Evolutionary conservation across 2,329 filamentous ascomycete species (phyloP).

Genomic region (Calycina herbarum): DNA sequence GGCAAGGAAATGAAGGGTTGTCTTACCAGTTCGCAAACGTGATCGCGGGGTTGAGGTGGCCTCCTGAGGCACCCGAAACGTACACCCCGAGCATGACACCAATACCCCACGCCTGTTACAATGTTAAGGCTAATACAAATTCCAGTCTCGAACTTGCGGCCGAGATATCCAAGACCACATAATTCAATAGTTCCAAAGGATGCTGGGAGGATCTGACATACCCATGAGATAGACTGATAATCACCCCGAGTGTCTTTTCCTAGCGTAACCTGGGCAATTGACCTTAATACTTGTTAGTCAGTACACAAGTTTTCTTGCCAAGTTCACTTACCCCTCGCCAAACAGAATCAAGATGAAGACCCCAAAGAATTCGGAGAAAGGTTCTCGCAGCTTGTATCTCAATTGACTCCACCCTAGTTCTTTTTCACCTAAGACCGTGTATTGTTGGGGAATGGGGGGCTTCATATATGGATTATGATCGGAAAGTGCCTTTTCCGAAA

Average conservation of each 20-base stretch:
- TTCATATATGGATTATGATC: not conserved
- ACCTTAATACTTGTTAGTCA: conserved; percentile 20
- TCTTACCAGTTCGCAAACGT: conserved; percentile 63
- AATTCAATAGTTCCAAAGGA: not conserved
- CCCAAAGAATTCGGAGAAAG: conserved; percentile 67
- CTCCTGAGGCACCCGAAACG: conserved; percentile 61
- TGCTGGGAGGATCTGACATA: conserved; percentile 7
- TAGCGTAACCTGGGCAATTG: conserved; percentile 68
- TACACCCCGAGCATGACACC: conserved; percentile 74
- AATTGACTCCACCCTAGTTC: conserved; percentile 30
- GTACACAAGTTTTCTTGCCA: not conserved
- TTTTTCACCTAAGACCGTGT: conserved; percentile 29
- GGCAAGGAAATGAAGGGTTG: not conserved
- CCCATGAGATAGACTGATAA: conserved; percentile 36
- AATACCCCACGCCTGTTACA: conserved; percentile 39
- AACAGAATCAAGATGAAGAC: conserved; percentile 70
- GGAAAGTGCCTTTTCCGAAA: not conserved
- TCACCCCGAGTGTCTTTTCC: conserved; percentile 26
- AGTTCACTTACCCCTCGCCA: conserved; percentile 55
- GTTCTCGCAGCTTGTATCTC: conserved; percentile 28
- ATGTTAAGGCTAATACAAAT: not conserved
- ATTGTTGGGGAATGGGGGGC: conserved; percentile 15
- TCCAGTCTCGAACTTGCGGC: not conserved
- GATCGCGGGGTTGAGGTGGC: conserved; percentile 70
- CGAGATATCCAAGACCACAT: not conserved